Base-by-base conservation (phyloP, 2,329 filamentous ascomycete species). In the Verticillium isaacii region DNA sequence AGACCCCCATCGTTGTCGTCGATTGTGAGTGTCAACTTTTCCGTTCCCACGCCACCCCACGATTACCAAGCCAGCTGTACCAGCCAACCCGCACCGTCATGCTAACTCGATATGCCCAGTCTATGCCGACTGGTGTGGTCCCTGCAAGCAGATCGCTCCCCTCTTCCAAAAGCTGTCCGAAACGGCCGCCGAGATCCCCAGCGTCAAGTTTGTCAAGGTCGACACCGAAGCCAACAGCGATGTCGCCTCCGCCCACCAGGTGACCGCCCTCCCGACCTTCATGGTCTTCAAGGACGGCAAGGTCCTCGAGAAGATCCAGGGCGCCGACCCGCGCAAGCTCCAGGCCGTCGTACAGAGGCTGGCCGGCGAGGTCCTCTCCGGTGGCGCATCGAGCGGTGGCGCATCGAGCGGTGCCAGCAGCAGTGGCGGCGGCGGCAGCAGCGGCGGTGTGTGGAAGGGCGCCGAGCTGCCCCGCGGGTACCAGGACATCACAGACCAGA, bases 201-300 rank as follows among this genome's bases (percentile, higher is more conserved):
- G 84, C 66, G 88, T 97, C 68, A 91, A 89, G 37, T 97, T 98
- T 74, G 87, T 87, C 73, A 97, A 95, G 80, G 84, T 97, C 78
- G 89, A 98, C 80, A 89, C 87, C 64, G 92, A 97, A 68, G 76
- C 83, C 58, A 90, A 95, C 73, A 81, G 86, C 70, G 87, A 91
- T 41, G 85, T 98, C 65, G 86, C 91, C 17, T 73, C 84, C 63
- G 85, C 87, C 67, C 95, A 96, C 78, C 80, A 81, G 66, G 82
- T 98, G 71, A 88, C 86, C 23, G 85, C 86, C 76, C 88, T 94
- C 72, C 95, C 95, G 9, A 96, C 93, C n/a, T 97, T 98, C 75
- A 85, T 98, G 71, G 84, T 97, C 70, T 96, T 92, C 80, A 89
- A 89, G 69, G 84, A 89, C 71, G 89, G 88, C 68, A 81, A 86